These are phyloP conservation scores for Rhodotorula sp. DNA, from an alignment of 1,284 basidiomycete species.

Conservation along the genomic window DNA sequence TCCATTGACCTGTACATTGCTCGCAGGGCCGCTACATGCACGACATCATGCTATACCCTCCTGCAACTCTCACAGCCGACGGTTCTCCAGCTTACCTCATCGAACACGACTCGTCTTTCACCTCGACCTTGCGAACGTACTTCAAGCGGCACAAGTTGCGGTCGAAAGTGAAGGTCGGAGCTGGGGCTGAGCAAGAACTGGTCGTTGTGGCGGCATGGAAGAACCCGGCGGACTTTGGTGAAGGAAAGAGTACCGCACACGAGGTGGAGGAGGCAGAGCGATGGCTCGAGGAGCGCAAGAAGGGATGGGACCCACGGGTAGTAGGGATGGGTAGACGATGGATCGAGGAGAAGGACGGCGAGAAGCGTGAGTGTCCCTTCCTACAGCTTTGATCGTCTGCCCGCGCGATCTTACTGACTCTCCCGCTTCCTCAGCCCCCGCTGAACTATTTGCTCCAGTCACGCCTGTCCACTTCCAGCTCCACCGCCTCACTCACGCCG, in stretches of 20 bases:
- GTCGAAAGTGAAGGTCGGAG: slow-evolving; percentile 78
- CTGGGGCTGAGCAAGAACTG: slow-evolving; percentile 71
- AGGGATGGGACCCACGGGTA: slow-evolving; percentile 65
- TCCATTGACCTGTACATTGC: too few relatives aligned
- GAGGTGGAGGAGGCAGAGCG: slow-evolving; percentile 57
- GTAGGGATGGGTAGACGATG: slow-evolving; percentile 72
- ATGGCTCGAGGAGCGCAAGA: slow-evolving; percentile 47
- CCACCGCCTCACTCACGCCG: slow-evolving; percentile 76
- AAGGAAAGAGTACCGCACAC: slow-evolving; percentile 58
- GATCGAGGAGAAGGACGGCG: slow-evolving; percentile 9
- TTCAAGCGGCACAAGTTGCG: slow-evolving; percentile 85
- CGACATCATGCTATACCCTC: slow-evolving; percentile 79
- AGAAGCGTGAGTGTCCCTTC: slow-evolving; percentile 3
- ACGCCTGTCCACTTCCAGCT: slow-evolving; percentile 60
- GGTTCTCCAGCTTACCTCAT: slow-evolving; percentile 50
- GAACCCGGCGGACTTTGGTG: slow-evolving; percentile 46
- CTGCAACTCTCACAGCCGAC: slow-evolving; percentile 40
- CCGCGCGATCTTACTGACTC: background rate
- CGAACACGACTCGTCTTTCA: slow-evolving; percentile 64
- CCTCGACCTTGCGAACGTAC: slow-evolving; percentile 59
- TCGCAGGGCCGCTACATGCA: slow-evolving; percentile 81
- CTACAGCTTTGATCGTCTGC: too few relatives aligned
- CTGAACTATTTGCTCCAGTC: slow-evolving; percentile 17
- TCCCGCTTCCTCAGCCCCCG: slow-evolving; percentile 3
- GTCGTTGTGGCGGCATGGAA: slow-evolving; percentile 76